Conservation (phyloP, 331 rosid genomes). For the Cydonia oblonga region DNA sequence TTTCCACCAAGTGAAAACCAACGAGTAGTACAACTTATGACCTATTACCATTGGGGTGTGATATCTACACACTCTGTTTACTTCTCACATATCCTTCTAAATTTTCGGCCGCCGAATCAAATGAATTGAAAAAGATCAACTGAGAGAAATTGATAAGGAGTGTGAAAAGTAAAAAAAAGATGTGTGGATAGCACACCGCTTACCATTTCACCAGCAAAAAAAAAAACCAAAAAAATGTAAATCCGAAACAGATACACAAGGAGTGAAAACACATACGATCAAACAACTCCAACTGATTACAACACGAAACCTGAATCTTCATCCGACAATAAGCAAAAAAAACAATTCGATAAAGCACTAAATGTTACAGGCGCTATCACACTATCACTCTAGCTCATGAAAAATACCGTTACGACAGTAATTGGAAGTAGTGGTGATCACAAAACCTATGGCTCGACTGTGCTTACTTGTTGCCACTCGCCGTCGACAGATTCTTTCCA, state of each 20-base stretch:
- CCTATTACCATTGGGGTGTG: background rate
- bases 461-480: constrained; percentile 40
- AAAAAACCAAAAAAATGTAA: background rate
- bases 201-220: background rate
- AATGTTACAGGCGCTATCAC: background rate
- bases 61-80: too few relatives aligned
- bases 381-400: constrained; percentile 2
- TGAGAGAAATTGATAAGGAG: accelerated
- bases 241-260: background rate
- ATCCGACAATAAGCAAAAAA: background rate
- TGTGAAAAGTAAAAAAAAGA: too few relatives aligned
- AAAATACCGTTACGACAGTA: background rate
- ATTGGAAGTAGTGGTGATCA: background rate
- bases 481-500: constrained; percentile 44
- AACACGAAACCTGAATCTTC: background rate
- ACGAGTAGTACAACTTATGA: background rate
- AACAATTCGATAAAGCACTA: background rate
- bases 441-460: constrained; percentile 26
- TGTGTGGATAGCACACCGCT: too few relatives aligned
- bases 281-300: background rate
- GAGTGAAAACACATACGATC: background rate
- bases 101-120: too few relatives aligned
- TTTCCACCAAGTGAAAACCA: background rate
- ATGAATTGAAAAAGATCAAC: too few relatives aligned
- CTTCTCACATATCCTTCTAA: too few relatives aligned